Percentiles rank a stretch among this genome's conserved stretches.
These are phyloP conservation scores for Mercurialis annua DNA, from an alignment of 345 rosid species.

Conservation along the genomic window DNA sequence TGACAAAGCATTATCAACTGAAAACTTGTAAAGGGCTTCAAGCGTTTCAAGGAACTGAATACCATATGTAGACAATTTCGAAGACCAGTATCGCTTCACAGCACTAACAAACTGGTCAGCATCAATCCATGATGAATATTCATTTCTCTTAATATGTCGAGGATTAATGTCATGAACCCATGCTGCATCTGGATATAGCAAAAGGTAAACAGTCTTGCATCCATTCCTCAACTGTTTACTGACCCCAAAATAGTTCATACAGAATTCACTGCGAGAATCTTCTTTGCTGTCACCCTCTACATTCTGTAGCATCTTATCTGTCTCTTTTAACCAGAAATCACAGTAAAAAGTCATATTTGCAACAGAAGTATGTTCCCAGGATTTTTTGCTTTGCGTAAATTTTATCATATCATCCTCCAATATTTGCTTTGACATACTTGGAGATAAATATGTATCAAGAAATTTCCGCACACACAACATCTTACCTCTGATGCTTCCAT, in stretches of 20 bases:
- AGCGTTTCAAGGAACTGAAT: constrained; percentile 30
- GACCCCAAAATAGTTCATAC: constrained; percentile 46
- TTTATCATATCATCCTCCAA: constrained; percentile 14
- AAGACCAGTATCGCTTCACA: constrained; percentile 34
- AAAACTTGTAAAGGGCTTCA: constrained; percentile 17
- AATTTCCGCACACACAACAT: constrained; percentile 34
- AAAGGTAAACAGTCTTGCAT: constrained; percentile 22
- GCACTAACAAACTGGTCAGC: constrained; percentile 27
- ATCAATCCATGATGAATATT: constrained; percentile 18
- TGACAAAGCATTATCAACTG: constrained; percentile 13
- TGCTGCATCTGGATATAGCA: constrained; percentile 33
- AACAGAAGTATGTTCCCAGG: constrained; percentile 15
- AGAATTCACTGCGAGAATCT: constrained; percentile 33
- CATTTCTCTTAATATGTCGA: constrained; percentile 7
- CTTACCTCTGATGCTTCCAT: constrained; percentile 32
- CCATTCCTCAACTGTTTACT: constrained; percentile 17
- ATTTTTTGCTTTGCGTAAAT: constrained; percentile 14
- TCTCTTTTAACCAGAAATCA: constrained; percentile 37
- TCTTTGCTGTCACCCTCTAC: constrained; percentile 6
- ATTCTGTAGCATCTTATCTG: constrained; percentile 21
- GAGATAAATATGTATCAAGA: constrained; percentile 31
- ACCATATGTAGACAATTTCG: constrained; percentile 36
- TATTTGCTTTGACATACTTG: constrained; percentile 17
- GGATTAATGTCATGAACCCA: constrained; percentile 27
- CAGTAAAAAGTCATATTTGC: constrained; percentile 39